Conservation (phyloP, 306 rosid genomes). For the Calophaca sinica region DNA sequence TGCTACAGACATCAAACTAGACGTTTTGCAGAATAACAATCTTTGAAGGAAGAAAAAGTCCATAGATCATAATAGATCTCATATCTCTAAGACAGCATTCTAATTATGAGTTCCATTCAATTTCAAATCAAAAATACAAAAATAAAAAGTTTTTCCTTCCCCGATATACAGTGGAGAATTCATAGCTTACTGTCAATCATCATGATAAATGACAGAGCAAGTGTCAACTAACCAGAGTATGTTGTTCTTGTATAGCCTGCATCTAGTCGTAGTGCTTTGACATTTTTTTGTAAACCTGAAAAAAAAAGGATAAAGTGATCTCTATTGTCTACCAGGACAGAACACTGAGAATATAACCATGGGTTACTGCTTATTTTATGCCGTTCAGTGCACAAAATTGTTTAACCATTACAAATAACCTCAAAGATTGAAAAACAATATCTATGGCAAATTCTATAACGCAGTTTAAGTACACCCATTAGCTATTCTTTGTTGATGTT, state of each 20-base stretch:
- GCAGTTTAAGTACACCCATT: not conserved
- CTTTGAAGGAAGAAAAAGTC: conserved; percentile 27
- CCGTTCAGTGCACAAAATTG: conserved; percentile 7
- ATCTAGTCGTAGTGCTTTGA: conserved; percentile 70
- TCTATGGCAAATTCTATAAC: not conserved
- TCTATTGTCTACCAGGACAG: not conserved
- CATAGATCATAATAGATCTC: conserved; percentile 17
- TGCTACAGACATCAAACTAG: conserved; percentile 36
- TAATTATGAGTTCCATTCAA: conserved; percentile 5
- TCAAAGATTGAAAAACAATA: conserved; percentile 24
- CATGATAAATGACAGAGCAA: conserved; percentile 27
- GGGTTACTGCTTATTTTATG: not conserved
- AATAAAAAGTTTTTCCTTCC: conserved; percentile 7
- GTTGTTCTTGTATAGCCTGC: conserved; percentile 82
- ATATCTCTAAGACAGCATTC: conserved; percentile 30
- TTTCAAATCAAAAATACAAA: not conserved
- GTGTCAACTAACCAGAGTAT: conserved; percentile 5
- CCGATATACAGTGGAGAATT: conserved; percentile 8
- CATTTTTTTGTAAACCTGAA: conserved; percentile 79
- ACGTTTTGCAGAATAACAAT: conserved; percentile 21
- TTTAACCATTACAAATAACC: conserved; percentile 24
- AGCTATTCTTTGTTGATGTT: not conserved
- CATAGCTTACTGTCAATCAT: conserved; percentile 7
- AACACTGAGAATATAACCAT: conserved; percentile 17
- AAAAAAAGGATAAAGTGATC: conserved; percentile 23